Conservation (phyloP, 768 basidiomycete genomes). For the Lanmaoa pseudosensibilis region DNA sequence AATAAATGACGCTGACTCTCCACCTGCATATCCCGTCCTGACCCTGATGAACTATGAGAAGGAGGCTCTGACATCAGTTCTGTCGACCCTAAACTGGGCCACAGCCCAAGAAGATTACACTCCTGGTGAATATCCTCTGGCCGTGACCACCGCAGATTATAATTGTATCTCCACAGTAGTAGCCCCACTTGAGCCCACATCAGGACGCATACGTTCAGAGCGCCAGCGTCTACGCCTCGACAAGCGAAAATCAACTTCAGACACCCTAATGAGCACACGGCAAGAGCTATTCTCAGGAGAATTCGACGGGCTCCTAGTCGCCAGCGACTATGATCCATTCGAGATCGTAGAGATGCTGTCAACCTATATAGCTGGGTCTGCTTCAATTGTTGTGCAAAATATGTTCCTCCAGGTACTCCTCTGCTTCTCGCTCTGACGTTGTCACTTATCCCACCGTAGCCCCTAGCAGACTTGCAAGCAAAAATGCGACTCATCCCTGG, state of each 20-base stretch:
- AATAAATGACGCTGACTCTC: constrained; percentile 87
- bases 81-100: constrained; percentile 86
- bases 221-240: constrained; percentile 67
- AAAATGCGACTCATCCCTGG: constrained; percentile 63
- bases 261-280: constrained; percentile 59
- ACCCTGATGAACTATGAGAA: constrained; percentile 82
- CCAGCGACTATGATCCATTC: constrained; percentile 81
- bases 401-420: constrained; percentile 68
- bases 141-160: not conserved
- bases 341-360: constrained; percentile 74
- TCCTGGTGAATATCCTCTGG: constrained; percentile 47
- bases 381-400: constrained; percentile 83
- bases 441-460: constrained; percentile 38
- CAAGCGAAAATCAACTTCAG: constrained; percentile 74
- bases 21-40: constrained; percentile 86
- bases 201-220: constrained; percentile 65
- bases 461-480: constrained; percentile 74
- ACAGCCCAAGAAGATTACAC: constrained; percentile 76
- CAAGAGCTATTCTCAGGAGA: constrained; percentile 84
- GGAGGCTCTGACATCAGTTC: constrained; percentile 48
- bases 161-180: constrained; percentile 42
- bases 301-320: constrained; percentile 87
- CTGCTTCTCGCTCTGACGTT: not conserved
- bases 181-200: constrained; percentile 56
- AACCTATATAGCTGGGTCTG: constrained; percentile 82